A percentile compares a stretch with the other conserved stretches of the same genome.
Evolutionary conservation across 2,329 filamentous ascomycete genomes (phyloP).

Genomic region (Aureobasidium sp.): DNA sequence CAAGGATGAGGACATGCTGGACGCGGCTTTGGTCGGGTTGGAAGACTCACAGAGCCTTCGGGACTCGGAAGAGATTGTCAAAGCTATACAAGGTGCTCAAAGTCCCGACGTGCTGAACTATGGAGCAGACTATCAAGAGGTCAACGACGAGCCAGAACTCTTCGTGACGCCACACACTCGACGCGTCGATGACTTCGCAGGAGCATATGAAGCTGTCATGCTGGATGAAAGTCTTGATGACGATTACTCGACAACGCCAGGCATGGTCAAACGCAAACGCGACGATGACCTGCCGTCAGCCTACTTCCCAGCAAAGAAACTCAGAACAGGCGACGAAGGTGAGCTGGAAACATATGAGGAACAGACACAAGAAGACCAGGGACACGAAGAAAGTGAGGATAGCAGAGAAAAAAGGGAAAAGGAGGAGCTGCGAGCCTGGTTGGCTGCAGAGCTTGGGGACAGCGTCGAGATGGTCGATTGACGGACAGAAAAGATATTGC

Average conservation of each 20-base stretch:
- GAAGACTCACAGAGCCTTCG: slow-evolving; percentile 17
- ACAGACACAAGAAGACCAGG: not conserved
- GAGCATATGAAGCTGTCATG: not conserved
- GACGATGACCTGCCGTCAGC: not conserved
- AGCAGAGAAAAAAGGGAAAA: slow-evolving; percentile 1
- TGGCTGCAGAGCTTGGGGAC: slow-evolving; percentile 34
- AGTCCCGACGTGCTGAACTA: not conserved
- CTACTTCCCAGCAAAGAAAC: slow-evolving; percentile 4
- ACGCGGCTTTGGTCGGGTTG: slow-evolving; percentile 17
- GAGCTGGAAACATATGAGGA: not conserved
- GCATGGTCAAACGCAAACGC: slow-evolving; percentile 1
- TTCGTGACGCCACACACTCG: not conserved
- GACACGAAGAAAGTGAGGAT: slow-evolving; percentile 5
- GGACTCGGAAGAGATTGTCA: not conserved
- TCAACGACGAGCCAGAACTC: not conserved
- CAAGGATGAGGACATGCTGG: slow-evolving; percentile 19
- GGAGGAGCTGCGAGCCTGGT: slow-evolving; percentile 32
- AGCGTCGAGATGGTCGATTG: slow-evolving; percentile 30
- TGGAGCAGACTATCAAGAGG: not conserved
- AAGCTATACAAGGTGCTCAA: not conserved
- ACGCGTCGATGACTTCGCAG: not conserved
- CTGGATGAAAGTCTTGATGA: not conserved
- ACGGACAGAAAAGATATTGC: not conserved
- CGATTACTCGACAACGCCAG: not conserved
- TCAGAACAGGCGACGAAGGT: not conserved